Evolutionary conservation across 768 basidiomycete genomes (phyloP).

Genomic region (Mycena polygramma): DNA sequence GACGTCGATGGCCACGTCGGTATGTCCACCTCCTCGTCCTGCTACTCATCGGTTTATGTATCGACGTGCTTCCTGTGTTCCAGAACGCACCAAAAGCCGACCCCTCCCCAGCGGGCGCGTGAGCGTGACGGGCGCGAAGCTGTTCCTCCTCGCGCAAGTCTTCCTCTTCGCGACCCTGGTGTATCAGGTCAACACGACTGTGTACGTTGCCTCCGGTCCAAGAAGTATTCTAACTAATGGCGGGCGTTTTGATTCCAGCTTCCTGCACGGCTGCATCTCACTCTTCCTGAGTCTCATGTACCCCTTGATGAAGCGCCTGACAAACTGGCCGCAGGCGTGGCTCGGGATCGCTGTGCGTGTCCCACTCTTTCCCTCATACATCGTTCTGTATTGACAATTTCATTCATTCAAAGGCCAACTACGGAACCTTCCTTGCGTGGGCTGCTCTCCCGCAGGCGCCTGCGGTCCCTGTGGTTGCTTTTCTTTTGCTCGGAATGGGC

Average conservation of each 20-base stretch:
- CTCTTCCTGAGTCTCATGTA: background rate
- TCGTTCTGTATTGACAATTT: background rate
- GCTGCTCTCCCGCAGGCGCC: background rate
- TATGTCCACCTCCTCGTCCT: background rate
- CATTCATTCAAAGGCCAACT: background rate
- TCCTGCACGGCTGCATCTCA: background rate
- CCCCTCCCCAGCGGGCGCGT: background rate
- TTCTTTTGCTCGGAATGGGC: background rate
- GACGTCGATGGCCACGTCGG: background rate
- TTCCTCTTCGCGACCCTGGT: background rate
- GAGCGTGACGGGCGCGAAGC: background rate
- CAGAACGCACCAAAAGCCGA: background rate
- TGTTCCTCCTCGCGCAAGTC: background rate
- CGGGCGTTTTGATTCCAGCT: background rate
- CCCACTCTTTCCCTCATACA: too few species aligned
- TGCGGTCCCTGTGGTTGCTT: background rate
- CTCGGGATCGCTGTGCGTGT: background rate
- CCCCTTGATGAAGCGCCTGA: background rate
- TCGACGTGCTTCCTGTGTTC: background rate
- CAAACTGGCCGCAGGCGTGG: slow-evolving; percentile 1
- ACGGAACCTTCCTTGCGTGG: background rate
- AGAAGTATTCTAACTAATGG: background rate
- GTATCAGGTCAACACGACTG: background rate
- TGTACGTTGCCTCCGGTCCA: background rate
- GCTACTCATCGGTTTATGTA: background rate